These are phyloP conservation scores for Allium fistulosum DNA, from an alignment of 106 monocot genomes.

Conservation along the genomic window DNA sequence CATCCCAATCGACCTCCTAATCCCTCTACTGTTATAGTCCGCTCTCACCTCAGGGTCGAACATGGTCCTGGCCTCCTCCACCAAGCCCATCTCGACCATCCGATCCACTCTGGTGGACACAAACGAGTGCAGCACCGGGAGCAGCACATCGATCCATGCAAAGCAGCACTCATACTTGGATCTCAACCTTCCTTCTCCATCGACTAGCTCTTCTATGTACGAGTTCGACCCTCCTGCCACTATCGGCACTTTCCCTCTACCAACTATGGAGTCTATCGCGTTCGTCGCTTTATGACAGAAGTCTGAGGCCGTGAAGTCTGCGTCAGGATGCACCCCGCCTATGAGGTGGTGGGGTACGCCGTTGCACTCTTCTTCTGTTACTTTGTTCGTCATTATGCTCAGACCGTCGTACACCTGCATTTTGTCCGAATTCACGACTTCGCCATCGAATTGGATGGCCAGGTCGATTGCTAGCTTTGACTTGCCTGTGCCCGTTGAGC, in stretches of 20 bases:
- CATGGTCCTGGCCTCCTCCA: slow-evolving; percentile 25
- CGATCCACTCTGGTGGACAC: slow-evolving; percentile 19
- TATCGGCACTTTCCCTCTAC: slow-evolving; percentile 36
- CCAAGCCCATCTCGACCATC: slow-evolving; percentile 30
- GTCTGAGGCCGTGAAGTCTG: slow-evolving; percentile 36
- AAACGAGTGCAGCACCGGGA: slow-evolving; percentile 9
- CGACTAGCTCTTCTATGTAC: slow-evolving; percentile 45
- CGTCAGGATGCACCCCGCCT: slow-evolving; percentile 38
- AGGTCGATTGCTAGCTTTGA: slow-evolving; percentile 57
- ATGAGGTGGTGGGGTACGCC: slow-evolving; percentile 63
- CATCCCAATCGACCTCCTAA: slow-evolving; percentile 24
- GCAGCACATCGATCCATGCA: slow-evolving; percentile 45
- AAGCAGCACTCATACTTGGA: slow-evolving; percentile 38
- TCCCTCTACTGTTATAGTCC: slow-evolving; percentile 10
- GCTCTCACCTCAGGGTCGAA: slow-evolving; percentile 3
- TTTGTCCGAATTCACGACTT: slow-evolving; percentile 71
- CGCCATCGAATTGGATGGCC: slow-evolving; percentile 31
- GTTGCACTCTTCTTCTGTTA: slow-evolving; percentile 35
- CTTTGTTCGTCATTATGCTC: slow-evolving; percentile 52
- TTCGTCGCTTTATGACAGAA: slow-evolving; percentile 19
- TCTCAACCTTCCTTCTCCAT: slow-evolving; percentile 28
- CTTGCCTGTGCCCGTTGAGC: slow-evolving; percentile 62
- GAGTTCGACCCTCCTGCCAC: slow-evolving; percentile 70
- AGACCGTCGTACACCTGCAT: slow-evolving; percentile 70
- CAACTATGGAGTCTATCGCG: slow-evolving; percentile 25